A percentile compares a stretch with the other conserved stretches of the same genome.
phyloP scores from a whole-genome alignment of 1,139 yeast genomes.

The Lodderomyces pseudojiufengensis region DNA sequence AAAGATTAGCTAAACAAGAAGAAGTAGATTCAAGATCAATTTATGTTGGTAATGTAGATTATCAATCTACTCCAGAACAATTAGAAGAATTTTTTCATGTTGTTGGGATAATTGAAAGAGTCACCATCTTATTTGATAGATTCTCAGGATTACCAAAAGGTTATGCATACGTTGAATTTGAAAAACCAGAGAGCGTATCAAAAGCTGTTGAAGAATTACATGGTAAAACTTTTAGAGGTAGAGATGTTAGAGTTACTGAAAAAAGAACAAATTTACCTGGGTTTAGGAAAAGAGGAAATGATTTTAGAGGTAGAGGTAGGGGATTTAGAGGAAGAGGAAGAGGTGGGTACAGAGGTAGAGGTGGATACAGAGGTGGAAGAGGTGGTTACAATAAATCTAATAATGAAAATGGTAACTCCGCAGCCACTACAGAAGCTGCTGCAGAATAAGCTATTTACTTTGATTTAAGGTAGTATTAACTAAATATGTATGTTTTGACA shows the following conservation, averaged over 20 bases:
- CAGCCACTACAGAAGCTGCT: conserved; percentile 5
- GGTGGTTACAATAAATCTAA: conserved; percentile 5
- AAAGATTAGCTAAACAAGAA: conserved; percentile 28
- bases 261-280: conserved; percentile 43
- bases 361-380: conserved; percentile 12
- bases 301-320: conserved; percentile 23
- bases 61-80: conserved; percentile 40
- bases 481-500: no score
- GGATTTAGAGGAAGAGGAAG: conserved; percentile 19
- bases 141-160: conserved; percentile 42
- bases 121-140: conserved; percentile 39
- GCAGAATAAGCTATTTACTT: background rate
- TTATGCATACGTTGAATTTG: conserved; percentile 44
- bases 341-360: conserved; percentile 15
- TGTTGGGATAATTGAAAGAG: conserved; percentile 35
- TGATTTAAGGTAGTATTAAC: no score
- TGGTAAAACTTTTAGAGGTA: conserved; percentile 33
- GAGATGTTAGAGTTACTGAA: conserved; percentile 34
- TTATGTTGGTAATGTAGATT: conserved; percentile 45
- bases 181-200: conserved; percentile 23
- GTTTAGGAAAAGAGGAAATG: conserved; percentile 20
- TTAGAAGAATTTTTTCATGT: conserved; percentile 35
- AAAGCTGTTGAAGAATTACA: conserved; percentile 36
- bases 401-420: conserved; percentile 2
- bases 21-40: conserved; percentile 38